phyloP scores from a whole-genome alignment of 2,329 filamentous ascomycete species.

The Paecilomyces formosus region DNA sequence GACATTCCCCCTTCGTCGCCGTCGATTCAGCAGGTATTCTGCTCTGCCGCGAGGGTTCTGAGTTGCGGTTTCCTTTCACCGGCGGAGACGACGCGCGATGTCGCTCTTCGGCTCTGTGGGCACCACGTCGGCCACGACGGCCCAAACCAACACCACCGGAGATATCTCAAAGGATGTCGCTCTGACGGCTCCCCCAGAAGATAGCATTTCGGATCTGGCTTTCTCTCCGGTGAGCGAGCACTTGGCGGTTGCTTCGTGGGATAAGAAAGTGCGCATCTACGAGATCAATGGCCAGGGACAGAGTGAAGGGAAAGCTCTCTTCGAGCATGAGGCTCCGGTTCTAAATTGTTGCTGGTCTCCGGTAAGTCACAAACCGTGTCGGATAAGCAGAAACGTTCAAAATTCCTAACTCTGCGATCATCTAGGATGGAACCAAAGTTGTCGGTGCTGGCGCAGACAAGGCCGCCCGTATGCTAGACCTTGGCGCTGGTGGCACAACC shows the following conservation, averaged over 20 bases:
- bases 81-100: conserved; percentile 14
- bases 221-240: conserved; percentile 76
- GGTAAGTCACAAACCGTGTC: conserved; percentile 45
- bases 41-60: background rate
- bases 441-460: conserved; percentile 88
- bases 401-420: conserved; percentile 2
- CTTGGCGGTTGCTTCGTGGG: conserved; percentile 88
- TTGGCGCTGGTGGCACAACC: conserved; percentile 50
- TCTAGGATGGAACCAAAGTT: conserved; percentile 81
- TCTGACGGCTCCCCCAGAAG: conserved; percentile 69
- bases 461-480: conserved; percentile 78
- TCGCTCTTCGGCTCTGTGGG: conserved; percentile 47
- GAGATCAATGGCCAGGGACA: conserved; percentile 72
- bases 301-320: conserved; percentile 76
- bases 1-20: background rate
- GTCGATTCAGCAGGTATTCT: background rate
- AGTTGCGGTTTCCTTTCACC: conserved; percentile 5
- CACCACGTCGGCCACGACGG: conserved; percentile 43
- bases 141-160: conserved; percentile 65
- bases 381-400: background rate
- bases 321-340: conserved; percentile 79
- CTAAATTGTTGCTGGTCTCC: conserved; percentile 81
- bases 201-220: conserved; percentile 79
- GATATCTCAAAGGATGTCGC: conserved; percentile 86
- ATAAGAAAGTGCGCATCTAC: conserved; percentile 96